A percentile compares a stretch with the other conserved stretches of the same genome.
These are phyloP conservation scores for Phytophthora sojae DNA, from an alignment of 352 stramenopile genomes.

Conservation along the genomic window DNA sequence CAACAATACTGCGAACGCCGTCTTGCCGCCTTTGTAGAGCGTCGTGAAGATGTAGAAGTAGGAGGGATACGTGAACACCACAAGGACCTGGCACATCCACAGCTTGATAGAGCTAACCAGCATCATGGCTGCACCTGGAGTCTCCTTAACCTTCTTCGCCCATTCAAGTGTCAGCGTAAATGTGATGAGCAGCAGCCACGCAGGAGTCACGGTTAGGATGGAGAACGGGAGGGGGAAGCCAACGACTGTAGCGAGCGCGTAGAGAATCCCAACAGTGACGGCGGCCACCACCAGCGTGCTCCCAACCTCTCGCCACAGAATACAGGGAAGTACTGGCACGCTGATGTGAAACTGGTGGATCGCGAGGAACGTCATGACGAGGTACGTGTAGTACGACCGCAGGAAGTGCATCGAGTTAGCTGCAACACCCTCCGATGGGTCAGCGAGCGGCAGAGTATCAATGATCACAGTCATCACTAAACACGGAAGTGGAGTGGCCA, in stretches of 20 bases:
- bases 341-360: slow-evolving; percentile 1
- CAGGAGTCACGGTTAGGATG: neutral
- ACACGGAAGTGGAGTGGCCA: neutral
- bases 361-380: neutral
- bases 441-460: neutral
- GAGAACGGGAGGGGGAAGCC: neutral
- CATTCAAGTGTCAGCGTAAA: neutral
- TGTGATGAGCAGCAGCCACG: neutral
- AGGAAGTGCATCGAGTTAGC: neutral
- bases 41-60: slow-evolving; percentile 34
- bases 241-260: neutral
- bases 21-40: neutral
- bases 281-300: neutral
- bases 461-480: neutral
- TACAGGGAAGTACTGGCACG: neutral
- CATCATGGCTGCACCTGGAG: neutral
- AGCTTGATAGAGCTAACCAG: neutral
- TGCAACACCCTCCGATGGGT: neutral
- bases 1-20: neutral
- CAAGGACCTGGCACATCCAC: slow-evolving; percentile 5
- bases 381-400: neutral
- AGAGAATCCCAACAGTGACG: neutral
- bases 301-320: neutral
- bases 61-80: slow-evolving; percentile 30
- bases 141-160: neutral